Conservation (phyloP, 2,329 filamentous ascomycete species). For the Orbilia quercus region DNA sequence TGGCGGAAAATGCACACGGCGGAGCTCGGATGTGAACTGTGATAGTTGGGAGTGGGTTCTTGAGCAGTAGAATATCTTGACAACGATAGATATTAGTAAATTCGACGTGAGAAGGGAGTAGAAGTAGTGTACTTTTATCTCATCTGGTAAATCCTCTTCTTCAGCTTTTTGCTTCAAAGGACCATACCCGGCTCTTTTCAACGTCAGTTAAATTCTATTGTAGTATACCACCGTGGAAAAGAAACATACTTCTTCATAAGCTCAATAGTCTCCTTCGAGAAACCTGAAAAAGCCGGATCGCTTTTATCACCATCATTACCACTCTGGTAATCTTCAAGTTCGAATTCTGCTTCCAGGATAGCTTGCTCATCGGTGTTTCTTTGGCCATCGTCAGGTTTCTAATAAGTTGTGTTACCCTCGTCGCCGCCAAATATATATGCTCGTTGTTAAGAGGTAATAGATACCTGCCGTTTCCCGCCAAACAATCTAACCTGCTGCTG, state of each 20-base stretch:
- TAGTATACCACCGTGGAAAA: conserved; percentile 58
- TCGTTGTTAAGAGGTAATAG: conserved; percentile 65
- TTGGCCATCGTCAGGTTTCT: conserved; percentile 60
- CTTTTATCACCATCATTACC: conserved; percentile 66
- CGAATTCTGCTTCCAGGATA: conserved; percentile 75
- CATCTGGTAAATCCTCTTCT: conserved; percentile 70
- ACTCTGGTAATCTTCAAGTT: conserved; percentile 79
- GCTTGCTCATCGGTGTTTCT: conserved; percentile 54
- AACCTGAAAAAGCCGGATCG: conserved; percentile 64
- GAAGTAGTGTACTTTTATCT: conserved; percentile 76
- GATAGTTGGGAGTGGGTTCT: conserved; percentile 91
- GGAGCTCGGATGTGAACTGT: conserved; percentile 85
- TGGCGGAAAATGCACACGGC: conserved; percentile 79
- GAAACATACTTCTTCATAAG: conserved; percentile 76
- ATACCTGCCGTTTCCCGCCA: conserved; percentile 45
- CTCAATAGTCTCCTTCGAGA: conserved; percentile 80
- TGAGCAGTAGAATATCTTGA: conserved; percentile 85
- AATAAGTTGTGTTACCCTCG: conserved; percentile 30
- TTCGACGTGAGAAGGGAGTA: too few relatives aligned
- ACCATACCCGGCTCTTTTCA: conserved; percentile 38
- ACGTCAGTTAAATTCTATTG: conserved; percentile 11
- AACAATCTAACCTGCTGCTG: conserved; percentile 42
- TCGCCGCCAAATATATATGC: conserved; percentile 59
- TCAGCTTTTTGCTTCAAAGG: conserved; percentile 62
- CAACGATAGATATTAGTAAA: too few relatives aligned